Conservation (phyloP, 805 yeast species). For the Clavispora carvajalis region DNA sequence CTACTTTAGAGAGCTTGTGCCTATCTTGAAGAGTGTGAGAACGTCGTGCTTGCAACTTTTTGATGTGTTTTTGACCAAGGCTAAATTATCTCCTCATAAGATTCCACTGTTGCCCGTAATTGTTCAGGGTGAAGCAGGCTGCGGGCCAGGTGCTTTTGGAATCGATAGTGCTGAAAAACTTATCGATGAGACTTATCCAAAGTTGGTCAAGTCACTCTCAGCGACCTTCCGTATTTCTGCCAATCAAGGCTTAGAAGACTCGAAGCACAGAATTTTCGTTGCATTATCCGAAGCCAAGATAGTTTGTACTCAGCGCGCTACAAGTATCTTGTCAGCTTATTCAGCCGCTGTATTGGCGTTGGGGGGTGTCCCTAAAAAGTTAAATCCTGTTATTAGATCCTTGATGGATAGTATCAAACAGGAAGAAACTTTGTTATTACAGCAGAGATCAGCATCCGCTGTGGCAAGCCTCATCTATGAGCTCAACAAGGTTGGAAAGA, state of each 20-base stretch:
- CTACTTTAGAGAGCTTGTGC: slow-evolving; percentile 76
- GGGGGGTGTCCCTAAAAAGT: slow-evolving; percentile 71
- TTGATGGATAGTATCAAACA: slow-evolving; percentile 87
- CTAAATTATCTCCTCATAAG: slow-evolving; percentile 63
- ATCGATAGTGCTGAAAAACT: slow-evolving; percentile 71
- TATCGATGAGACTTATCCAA: slow-evolving; percentile 57
- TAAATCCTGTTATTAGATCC: slow-evolving; percentile 83
- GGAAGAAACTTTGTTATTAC: slow-evolving; percentile 64
- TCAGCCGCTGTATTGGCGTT: slow-evolving; percentile 70
- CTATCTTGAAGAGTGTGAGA: slow-evolving; percentile 77
- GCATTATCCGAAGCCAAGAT: slow-evolving; percentile 67
- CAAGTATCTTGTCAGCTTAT: slow-evolving; percentile 63
- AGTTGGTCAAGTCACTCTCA: slow-evolving; percentile 55
- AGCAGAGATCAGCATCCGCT: slow-evolving; percentile 63
- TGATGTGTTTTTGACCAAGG: slow-evolving; percentile 70
- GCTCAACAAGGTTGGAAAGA: slow-evolving; percentile 52
- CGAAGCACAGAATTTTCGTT: slow-evolving; percentile 58
- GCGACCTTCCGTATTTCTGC: slow-evolving; percentile 69
- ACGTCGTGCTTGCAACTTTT: slow-evolving; percentile 82
- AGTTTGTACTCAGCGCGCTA: slow-evolving; percentile 45
- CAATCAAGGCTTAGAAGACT: slow-evolving; percentile 70
- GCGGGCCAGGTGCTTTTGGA: slow-evolving; percentile 91
- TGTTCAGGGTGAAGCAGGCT: slow-evolving; percentile 90
- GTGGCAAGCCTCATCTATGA: slow-evolving; percentile 60
- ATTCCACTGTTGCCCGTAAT: slow-evolving; percentile 81